These are phyloP conservation scores for Teratosphaeriaceae sp. DNA, from an alignment of 2,329 filamentous ascomycete species.

Conservation along the genomic window DNA sequence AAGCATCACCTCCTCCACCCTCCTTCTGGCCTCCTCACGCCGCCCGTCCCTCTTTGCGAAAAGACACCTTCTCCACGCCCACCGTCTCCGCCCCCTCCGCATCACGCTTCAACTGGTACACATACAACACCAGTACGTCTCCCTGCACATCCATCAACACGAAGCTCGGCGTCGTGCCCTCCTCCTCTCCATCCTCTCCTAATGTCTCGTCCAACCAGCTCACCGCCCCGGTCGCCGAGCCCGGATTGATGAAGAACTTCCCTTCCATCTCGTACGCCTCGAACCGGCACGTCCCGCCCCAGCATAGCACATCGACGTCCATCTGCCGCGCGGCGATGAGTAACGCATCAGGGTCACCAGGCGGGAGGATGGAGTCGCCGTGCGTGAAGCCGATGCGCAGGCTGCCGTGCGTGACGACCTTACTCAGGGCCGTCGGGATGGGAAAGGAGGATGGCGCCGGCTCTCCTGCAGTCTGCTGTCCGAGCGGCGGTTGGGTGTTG, in stretches of 20 bases:
- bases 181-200: constrained; percentile 46
- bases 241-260: constrained; percentile 65
- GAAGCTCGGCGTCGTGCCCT: constrained; percentile 79
- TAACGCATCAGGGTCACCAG: constrained; percentile 58
- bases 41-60: constrained; percentile 39
- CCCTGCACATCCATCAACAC: constrained; percentile 99
- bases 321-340: constrained; percentile 64
- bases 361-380: constrained; percentile 65
- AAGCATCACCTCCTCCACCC: constrained; percentile 6
- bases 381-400: constrained; percentile 65
- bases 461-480: constrained; percentile 10
- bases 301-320: constrained; percentile 63
- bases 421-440: constrained; percentile 49
- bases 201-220: constrained; percentile 44
- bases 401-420: constrained; percentile 63
- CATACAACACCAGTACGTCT: constrained; percentile 90
- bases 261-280: constrained; percentile 67
- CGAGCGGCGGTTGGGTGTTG: not conserved
- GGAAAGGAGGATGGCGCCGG: constrained; percentile 20
- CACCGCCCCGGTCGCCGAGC: constrained; percentile 61
- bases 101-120: constrained; percentile 60
- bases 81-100: constrained; percentile 47
- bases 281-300: constrained; percentile 64
- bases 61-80: constrained; percentile 50
- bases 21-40: constrained; percentile 3